These are phyloP conservation scores for Meripilus lineatus DNA, from an alignment of 1,284 basidiomycete genomes.

Conservation along the genomic window DNA sequence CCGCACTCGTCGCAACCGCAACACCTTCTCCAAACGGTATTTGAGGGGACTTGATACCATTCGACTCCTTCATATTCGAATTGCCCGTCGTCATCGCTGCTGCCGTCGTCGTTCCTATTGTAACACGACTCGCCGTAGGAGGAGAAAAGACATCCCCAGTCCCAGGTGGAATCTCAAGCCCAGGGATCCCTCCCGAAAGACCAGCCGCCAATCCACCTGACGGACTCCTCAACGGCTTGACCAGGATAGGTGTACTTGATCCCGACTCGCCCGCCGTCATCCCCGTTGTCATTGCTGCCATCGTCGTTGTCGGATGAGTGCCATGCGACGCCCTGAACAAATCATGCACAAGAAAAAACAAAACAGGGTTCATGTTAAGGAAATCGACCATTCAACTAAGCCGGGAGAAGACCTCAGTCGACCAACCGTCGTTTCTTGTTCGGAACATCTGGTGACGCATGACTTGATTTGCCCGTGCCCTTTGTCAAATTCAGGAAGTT, in stretches of 20 bases:
- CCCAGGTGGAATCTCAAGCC: slow-evolving; percentile 13
- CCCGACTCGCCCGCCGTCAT: background rate
- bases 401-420: background rate
- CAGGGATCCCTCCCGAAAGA: background rate
- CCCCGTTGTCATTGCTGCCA: background rate
- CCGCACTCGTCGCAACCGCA: slow-evolving; percentile 46
- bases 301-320: no score
- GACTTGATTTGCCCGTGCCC: slow-evolving; percentile 56
- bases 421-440: slow-evolving; percentile 66
- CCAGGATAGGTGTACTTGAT: background rate
- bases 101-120: no score
- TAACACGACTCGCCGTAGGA: no score
- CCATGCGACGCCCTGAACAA: slow-evolving; percentile 35
- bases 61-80: slow-evolving; percentile 36
- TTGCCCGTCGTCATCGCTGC: no score
- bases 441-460: slow-evolving; percentile 65
- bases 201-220: background rate
- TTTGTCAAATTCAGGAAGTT: slow-evolving; percentile 26
- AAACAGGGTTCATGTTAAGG: slow-evolving; percentile 15
- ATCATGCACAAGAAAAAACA: slow-evolving; percentile 32
- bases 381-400: slow-evolving; percentile 13
- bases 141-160: slow-evolving; percentile 31
- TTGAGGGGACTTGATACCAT: slow-evolving; percentile 56
- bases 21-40: slow-evolving; percentile 62
- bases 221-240: slow-evolving; percentile 4